Evolutionary conservation across 2,329 filamentous ascomycete species (phyloP).

Genomic region (Metarhizium anisopliae): DNA sequence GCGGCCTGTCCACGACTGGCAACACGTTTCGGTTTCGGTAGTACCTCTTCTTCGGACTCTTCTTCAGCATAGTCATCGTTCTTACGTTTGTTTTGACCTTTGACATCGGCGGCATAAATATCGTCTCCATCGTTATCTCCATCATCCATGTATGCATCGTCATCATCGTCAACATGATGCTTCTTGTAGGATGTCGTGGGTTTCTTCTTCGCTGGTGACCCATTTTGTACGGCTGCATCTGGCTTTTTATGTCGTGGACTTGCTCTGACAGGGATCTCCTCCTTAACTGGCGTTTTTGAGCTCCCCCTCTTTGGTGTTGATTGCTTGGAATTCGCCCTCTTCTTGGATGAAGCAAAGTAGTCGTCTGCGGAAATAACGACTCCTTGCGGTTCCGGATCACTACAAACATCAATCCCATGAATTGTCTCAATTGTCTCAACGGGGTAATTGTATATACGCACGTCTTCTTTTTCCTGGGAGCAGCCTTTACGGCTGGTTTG

Average conservation of each 20-base stretch:
- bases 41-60: conserved; percentile 61
- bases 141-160: conserved; percentile 55
- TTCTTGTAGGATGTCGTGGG: conserved; percentile 31
- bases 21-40: conserved; percentile 51
- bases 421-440: not conserved
- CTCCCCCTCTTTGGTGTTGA: conserved; percentile 23
- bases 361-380: conserved; percentile 46
- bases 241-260: conserved; percentile 41
- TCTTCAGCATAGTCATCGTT: conserved; percentile 70
- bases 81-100: conserved; percentile 55
- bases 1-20: conserved; percentile 31
- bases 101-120: conserved; percentile 69
- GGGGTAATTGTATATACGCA: conserved; percentile 22
- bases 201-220: conserved; percentile 30
- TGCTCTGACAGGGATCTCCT: conserved; percentile 38
- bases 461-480: conserved; percentile 46
- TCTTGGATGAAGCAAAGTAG: conserved; percentile 44
- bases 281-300: conserved; percentile 26
- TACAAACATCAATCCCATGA: conserved; percentile 11
- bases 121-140: conserved; percentile 67
- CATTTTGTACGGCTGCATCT: conserved; percentile 19
- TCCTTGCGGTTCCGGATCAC: conserved; percentile 35
- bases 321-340: conserved; percentile 26
- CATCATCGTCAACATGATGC: conserved; percentile 31
- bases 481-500: conserved; percentile 42